Conservation (phyloP, 176 grass and related monocot genomes). For the Oryza glumipatula region DNA sequence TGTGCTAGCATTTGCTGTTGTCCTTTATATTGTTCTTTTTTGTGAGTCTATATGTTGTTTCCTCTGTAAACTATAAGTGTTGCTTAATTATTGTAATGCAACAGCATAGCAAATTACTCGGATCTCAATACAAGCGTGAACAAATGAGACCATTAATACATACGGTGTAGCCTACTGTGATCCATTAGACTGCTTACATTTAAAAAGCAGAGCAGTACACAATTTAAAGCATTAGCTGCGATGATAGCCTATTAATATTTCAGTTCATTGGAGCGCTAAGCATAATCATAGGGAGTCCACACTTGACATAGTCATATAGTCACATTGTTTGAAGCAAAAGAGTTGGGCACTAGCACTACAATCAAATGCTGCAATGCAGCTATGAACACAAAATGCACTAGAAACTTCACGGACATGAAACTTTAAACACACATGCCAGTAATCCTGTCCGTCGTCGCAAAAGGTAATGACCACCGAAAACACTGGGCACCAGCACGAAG, state of each 20-base stretch:
- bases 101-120: too few relatives aligned
- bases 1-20: too few relatives aligned
- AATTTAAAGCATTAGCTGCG: slow-evolving; percentile 11
- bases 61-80: too few relatives aligned
- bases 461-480: background rate
- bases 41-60: too few relatives aligned
- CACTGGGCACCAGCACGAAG: background rate
- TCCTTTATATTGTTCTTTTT: too few relatives aligned
- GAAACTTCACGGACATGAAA: background rate
- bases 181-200: too few relatives aligned
- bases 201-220: background rate
- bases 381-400: background rate
- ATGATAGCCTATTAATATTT: background rate
- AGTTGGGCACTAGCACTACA: background rate
- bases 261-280: background rate
- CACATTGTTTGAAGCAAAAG: slow-evolving; percentile 14
- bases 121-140: too few relatives aligned
- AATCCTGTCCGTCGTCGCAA: background rate
- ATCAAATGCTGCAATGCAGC: background rate
- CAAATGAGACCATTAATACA: too few relatives aligned
- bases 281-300: background rate
- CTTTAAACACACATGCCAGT: background rate
- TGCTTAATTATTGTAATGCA: too few relatives aligned
- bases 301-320: background rate
- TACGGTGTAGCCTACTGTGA: too few relatives aligned